These are phyloP conservation scores for Penicillium daleae DNA, from an alignment of 495 filamentous ascomycete genomes.

Conservation along the genomic window DNA sequence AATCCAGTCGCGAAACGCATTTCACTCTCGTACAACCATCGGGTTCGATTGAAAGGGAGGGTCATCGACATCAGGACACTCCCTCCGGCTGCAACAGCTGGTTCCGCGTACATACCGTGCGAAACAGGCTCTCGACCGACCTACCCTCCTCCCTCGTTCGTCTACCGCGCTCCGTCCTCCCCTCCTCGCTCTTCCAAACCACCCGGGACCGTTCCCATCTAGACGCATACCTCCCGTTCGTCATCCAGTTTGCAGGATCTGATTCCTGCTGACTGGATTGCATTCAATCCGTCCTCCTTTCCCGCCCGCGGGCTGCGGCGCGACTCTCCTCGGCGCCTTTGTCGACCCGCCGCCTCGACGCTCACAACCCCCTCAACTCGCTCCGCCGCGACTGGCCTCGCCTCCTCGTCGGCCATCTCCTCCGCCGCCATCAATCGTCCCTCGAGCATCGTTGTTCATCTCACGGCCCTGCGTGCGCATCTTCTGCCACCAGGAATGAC, in stretches of 20 bases:
- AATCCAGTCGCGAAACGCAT: constrained; percentile 12
- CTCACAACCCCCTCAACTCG: constrained; percentile 23
- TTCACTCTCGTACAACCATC: not conserved
- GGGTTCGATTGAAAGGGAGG: not conserved
- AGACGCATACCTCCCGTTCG: constrained; percentile 20
- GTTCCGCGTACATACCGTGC: constrained; percentile 32
- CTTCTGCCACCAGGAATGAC: constrained; percentile 51
- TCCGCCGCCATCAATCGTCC: constrained; percentile 25
- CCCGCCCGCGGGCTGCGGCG: constrained; percentile 39
- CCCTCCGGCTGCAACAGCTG: constrained; percentile 20
- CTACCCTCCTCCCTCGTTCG: constrained; percentile 29
- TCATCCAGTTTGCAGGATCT: constrained; percentile 28
- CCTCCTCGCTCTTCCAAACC: constrained; percentile 19
- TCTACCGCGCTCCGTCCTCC: constrained; percentile 23
- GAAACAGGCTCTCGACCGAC: constrained; percentile 20
- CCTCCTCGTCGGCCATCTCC: constrained; percentile 33
- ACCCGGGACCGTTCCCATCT: constrained; percentile 22
- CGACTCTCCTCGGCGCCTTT: constrained; percentile 41
- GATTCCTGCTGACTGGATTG: constrained; percentile 31
- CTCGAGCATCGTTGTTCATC: constrained; percentile 29
- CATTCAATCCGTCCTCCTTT: constrained; percentile 21
- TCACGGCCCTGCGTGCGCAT: constrained; percentile 34
- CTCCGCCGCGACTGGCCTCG: constrained; percentile 36
- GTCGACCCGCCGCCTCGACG: constrained; percentile 38
- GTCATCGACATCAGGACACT: constrained; percentile 3